Evolutionary conservation across 2,329 filamentous ascomycete species (phyloP), one percentile per base, ranked within the genome.

Genomic region (Fusarium floridanum): DNA sequence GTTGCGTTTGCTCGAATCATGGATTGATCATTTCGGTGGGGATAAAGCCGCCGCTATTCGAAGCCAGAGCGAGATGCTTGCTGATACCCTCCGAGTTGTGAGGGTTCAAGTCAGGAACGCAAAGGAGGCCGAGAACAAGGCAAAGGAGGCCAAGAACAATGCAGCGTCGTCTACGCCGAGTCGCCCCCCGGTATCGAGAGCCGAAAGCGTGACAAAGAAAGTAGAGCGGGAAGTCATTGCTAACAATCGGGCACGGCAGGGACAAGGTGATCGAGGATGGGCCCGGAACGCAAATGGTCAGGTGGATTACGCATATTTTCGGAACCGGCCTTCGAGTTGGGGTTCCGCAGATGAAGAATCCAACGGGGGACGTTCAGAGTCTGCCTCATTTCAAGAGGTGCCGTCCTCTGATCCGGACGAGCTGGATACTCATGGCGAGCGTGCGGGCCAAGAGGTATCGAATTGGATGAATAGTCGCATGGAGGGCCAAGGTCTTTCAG

Each of bases 1-100:
- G 8, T 73, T 80, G 63, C 79, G 80, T 27, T 66, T 87, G 32
- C 77, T 89, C 1, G 83, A 86, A 24, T 81, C 82, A 8, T 89
- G 86, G 86, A 84, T 87, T 55, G 67, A 77, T 6, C 79, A 80
- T 22, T 81, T 83, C 29, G 73, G 70, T 43, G 20, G 27, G 34
- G 60, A 76, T n/a, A 48, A 55, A 45, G 55, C 61, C 22, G 59
- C 32, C 14, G 63, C 50, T 10, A 53, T 77, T 24, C 27, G 64
- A 24, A 41, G 60, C 6, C 50, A 37, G 27, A 78, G 78, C 43
- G 45, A 66, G 4, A 22, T n/a, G 17, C 39, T 80, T 6, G 68
- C 66, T 8, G 17, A 60, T 5, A 45, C 66, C 32, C 70, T 80
- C 16, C 14, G 27, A 3, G 48, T 41, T 29, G 11, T 76, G 32